Percentiles rank a stretch among this genome's conserved stretches.
Conservation (phyloP, 2,329 filamentous ascomycete species). For the Elsinoe necatrix region DNA sequence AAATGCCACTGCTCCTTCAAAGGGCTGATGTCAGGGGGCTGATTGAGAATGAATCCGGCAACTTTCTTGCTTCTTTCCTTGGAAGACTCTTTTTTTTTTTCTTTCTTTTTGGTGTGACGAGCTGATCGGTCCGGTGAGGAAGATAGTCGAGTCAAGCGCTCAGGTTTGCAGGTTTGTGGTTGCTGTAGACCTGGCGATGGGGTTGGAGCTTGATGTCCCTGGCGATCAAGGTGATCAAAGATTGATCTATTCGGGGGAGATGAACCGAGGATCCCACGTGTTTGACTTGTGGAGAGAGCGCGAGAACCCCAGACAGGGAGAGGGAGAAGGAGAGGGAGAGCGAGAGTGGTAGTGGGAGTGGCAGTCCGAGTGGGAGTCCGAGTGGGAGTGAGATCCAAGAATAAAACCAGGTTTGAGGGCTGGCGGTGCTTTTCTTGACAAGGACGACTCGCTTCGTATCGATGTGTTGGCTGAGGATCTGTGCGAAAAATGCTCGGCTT, state of each 20-base stretch:
- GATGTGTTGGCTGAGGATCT: constrained; percentile 10
- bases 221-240: neutral
- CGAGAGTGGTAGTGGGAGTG: no score
- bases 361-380: no score
- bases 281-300: constrained; percentile 6
- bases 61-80: constrained; percentile 1
- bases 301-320: neutral
- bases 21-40: constrained; percentile 8
- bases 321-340: neutral
- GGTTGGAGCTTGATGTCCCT: neutral
- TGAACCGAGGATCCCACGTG: constrained; percentile 3
- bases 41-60: neutral
- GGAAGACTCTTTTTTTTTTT: neutral
- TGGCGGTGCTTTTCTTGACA: neutral
- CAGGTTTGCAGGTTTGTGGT: neutral
- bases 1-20: neutral
- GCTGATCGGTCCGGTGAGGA: neutral
- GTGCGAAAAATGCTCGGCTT: neutral
- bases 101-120: neutral
- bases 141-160: neutral
- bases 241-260: neutral
- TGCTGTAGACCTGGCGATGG: constrained; percentile 2
- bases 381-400: no score
- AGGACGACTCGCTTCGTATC: neutral
- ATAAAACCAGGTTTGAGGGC: constrained; percentile 1